These are phyloP conservation scores for Botrytis byssoidea DNA, from an alignment of 2,329 filamentous ascomycete genomes.

Conservation along the genomic window DNA sequence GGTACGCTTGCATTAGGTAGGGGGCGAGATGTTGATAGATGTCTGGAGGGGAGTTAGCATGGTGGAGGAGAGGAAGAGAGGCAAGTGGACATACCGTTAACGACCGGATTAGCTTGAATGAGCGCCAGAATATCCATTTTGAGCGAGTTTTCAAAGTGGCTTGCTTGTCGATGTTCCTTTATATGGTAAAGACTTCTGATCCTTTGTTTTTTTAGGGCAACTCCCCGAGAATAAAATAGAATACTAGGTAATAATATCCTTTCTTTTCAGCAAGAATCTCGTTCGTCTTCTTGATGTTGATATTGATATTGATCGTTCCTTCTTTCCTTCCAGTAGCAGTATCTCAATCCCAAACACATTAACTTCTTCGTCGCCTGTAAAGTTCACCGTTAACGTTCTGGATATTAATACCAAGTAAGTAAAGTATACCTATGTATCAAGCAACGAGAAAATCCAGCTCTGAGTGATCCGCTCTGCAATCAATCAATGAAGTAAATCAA, in stretches of 20 bases:
- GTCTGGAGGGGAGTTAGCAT: background rate
- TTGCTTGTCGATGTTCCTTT: background rate
- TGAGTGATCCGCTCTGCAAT: background rate
- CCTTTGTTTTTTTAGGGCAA: background rate
- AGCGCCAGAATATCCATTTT: background rate
- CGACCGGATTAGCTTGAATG: background rate
- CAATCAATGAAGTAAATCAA: background rate
- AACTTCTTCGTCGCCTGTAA: background rate
- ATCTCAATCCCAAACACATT: background rate
- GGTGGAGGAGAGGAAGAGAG: background rate
- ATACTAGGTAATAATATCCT: background rate
- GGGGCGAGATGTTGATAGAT: background rate
- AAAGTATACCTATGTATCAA: no score
- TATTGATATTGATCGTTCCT: background rate
- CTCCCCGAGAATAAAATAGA: background rate
- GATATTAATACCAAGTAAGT: background rate
- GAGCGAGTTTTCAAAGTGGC: background rate
- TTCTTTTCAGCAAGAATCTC: background rate
- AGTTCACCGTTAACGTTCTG: background rate
- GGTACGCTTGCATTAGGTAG: background rate
- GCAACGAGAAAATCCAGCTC: background rate
- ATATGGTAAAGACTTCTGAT: background rate
- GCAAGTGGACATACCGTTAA: background rate
- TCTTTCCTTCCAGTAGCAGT: background rate
- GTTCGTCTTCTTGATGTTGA: background rate